A percentile compares a stretch with the other conserved stretches of the same genome.
Evolutionary conservation across 2,329 filamentous ascomycete species (phyloP).

Genomic region (Penicillium rolfsii): DNA sequence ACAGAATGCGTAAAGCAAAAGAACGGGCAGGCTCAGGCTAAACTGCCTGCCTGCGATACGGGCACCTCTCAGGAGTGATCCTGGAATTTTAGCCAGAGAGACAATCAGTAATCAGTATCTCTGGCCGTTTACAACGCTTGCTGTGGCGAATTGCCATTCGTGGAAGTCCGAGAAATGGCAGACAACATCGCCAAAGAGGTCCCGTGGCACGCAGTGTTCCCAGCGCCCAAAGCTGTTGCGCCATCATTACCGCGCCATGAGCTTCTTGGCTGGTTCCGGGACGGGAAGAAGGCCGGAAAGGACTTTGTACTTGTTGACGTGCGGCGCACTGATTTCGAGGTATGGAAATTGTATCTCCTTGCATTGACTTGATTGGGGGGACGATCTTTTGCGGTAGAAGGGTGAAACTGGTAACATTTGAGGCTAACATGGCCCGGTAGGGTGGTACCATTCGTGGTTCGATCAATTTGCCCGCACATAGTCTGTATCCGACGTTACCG

Average conservation of each 20-base stretch:
- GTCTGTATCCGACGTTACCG: conserved; percentile 42
- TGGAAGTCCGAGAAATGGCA: conserved; percentile 6
- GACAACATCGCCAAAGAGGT: conserved; percentile 6
- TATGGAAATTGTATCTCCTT: conserved; percentile 25
- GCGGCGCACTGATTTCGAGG: conserved; percentile 52
- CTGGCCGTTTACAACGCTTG: not conserved
- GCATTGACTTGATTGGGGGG: not conserved
- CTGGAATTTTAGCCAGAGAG: not conserved
- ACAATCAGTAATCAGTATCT: not conserved
- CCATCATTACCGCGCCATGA: conserved; percentile 38
- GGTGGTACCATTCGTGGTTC: conserved; percentile 64
- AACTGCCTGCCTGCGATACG: conserved; percentile 2
- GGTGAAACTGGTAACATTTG: not conserved
- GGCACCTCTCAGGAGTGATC: not conserved
- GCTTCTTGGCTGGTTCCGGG: conserved; percentile 43
- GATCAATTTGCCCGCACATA: conserved; percentile 52
- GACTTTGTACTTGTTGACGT: conserved; percentile 53
- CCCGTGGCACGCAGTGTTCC: conserved; percentile 50
- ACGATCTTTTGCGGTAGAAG: not conserved
- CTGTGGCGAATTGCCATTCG: not conserved
- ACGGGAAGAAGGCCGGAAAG: conserved; percentile 31
- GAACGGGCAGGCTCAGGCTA: not conserved
- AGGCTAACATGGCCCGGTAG: conserved; percentile 28
- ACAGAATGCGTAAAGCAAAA: not conserved
- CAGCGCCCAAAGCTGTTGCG: conserved; percentile 37